These are phyloP conservation scores for Ophiognomonia clavigignenti-juglandacearum DNA, from an alignment of 2,329 filamentous ascomycete species.

Conservation along the genomic window DNA sequence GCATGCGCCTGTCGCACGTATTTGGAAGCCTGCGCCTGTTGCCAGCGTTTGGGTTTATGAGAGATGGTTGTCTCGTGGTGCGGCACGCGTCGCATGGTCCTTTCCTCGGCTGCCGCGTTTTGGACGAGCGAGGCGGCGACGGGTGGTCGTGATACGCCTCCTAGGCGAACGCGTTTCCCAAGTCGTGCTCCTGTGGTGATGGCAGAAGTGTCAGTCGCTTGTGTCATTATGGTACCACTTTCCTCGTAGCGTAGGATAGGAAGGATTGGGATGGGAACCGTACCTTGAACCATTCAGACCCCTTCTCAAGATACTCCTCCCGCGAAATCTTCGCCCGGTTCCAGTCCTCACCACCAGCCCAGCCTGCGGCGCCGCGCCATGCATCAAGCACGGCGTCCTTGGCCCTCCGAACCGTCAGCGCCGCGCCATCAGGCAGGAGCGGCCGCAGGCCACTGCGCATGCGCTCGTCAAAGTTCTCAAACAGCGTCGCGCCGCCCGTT, in stretches of 20 bases:
- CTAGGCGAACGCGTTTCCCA: slow-evolving; percentile 50
- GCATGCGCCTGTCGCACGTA: no score
- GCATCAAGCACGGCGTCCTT: slow-evolving; percentile 77
- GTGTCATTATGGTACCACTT: no score
- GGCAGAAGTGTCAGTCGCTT: slow-evolving; percentile 33
- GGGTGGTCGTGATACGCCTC: neutral
- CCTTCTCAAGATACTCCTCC: slow-evolving; percentile 88
- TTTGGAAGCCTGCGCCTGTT: no score
- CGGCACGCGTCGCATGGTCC: no score
- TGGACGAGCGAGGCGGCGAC: neutral
- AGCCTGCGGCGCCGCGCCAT: slow-evolving; percentile 87
- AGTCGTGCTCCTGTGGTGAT: slow-evolving; percentile 44
- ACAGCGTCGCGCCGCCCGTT: slow-evolving; percentile 88
- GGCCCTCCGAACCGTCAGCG: slow-evolving; percentile 68
- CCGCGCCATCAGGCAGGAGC: slow-evolving; percentile 64
- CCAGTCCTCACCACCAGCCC: slow-evolving; percentile 62
- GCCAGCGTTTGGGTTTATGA: no score
- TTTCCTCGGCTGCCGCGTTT: neutral
- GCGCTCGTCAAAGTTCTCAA: slow-evolving; percentile 80
- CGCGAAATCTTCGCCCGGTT: slow-evolving; percentile 64
- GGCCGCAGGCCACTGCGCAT: slow-evolving; percentile 67
- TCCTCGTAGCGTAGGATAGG: neutral
- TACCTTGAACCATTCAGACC: slow-evolving; percentile 87
- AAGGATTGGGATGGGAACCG: slow-evolving; percentile 21
- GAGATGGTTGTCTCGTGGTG: no score